Evolutionary conservation across 2,329 filamentous ascomycete genomes (phyloP).

Genomic region (Blastomyces gilchristii): DNA sequence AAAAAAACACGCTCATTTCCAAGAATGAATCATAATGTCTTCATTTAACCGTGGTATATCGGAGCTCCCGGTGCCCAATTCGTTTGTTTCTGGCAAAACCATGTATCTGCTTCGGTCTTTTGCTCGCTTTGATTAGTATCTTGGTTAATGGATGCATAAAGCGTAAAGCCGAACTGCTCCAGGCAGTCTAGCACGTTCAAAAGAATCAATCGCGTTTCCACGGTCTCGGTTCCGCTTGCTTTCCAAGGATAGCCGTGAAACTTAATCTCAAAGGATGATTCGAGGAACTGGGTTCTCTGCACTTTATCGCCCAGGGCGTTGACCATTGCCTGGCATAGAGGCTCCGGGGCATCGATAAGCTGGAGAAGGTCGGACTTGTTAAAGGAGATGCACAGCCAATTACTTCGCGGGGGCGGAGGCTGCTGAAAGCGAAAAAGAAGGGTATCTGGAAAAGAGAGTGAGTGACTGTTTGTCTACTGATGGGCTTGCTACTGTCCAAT

Average conservation of each 20-base stretch:
- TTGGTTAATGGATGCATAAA: conserved; percentile 34
- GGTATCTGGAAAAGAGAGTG: conserved; percentile 25
- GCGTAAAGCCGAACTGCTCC: conserved; percentile 30
- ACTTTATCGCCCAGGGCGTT: conserved; percentile 11
- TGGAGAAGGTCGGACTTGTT: conserved; percentile 23
- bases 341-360: conserved; percentile 24
- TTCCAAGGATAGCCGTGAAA: conserved; percentile 27
- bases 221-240: conserved; percentile 26
- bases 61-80: conserved; percentile 9
- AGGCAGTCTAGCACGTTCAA: conserved; percentile 27
- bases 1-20: not conserved
- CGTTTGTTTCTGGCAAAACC: conserved; percentile 10
- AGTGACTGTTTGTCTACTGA: not conserved
- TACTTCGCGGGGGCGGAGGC: conserved; percentile 25
- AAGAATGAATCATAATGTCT: not conserved
- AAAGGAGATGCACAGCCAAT: conserved; percentile 33
- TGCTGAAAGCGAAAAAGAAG: conserved; percentile 31
- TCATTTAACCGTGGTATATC: conserved; percentile 9
- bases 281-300: conserved; percentile 11
- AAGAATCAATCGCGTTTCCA: conserved; percentile 27
- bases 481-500: not conserved
- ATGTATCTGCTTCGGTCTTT: conserved; percentile 7
- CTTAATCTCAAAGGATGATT: conserved; percentile 24
- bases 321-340: conserved; percentile 17
- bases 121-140: conserved; percentile 16